phyloP scores from a whole-genome alignment of 2,329 filamentous ascomycete species.

The Colletotrichum karsti region DNA sequence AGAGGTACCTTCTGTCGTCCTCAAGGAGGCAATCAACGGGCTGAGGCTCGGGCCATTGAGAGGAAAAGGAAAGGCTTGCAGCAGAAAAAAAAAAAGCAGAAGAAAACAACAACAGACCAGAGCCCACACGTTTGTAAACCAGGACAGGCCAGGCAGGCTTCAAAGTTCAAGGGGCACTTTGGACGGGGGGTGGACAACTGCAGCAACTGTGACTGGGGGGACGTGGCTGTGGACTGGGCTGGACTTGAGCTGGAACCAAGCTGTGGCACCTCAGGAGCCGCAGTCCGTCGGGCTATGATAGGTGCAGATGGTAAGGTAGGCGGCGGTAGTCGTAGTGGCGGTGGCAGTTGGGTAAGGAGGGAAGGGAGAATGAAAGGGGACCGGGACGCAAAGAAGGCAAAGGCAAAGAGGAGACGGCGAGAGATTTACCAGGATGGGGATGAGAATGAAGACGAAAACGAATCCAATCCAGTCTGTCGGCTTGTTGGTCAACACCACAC shows the following conservation, averaged over 20 bases:
- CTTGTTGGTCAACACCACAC: slow-evolving; percentile 23
- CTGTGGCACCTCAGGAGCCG: neutral
- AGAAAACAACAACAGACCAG: too few relatives aligned
- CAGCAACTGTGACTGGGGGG: neutral
- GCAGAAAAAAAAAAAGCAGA: too few relatives aligned
- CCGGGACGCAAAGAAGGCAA: neutral
- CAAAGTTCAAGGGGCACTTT: neutral
- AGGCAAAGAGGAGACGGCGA: neutral
- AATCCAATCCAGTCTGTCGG: slow-evolving; percentile 21
- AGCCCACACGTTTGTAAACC: too few relatives aligned
- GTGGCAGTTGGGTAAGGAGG: too few relatives aligned
- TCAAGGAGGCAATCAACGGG: neutral
- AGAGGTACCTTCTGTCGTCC: too few relatives aligned
- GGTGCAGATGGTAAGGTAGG: neutral
- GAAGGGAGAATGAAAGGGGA: neutral
- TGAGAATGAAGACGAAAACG: neutral
- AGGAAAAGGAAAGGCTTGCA: slow-evolving; percentile 14
- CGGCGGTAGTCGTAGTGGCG: neutral
- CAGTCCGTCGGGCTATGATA: neutral
- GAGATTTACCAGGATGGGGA: slow-evolving; percentile 21
- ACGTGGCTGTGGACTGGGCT: neutral
- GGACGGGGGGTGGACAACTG: neutral
- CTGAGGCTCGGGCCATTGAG: neutral
- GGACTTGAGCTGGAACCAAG: neutral
- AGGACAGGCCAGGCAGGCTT: slow-evolving; percentile 16